phyloP scores from a whole-genome alignment of 768 basidiomycete genomes.

The Mycena albidolilacea region DNA sequence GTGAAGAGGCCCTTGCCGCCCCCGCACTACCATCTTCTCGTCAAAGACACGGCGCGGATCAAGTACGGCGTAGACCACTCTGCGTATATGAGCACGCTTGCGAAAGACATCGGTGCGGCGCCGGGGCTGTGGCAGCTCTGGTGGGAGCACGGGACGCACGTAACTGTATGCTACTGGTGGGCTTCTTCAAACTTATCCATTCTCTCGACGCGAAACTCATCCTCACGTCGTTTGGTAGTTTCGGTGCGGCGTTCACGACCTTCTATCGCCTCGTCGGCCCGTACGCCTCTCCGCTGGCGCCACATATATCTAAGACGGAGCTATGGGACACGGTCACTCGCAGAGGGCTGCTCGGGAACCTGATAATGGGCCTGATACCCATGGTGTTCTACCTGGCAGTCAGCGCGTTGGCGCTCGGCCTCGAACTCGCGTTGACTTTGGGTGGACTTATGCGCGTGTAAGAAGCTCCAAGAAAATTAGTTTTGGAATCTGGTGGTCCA shows the following conservation, averaged over 20 bases:
- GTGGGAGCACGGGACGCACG: constrained; percentile 64
- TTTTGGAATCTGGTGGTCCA: too few species aligned
- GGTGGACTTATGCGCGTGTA: constrained; percentile 5
- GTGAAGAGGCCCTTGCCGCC: constrained; percentile 59
- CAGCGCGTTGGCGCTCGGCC: constrained; percentile 18
- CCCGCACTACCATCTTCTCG: constrained; percentile 69
- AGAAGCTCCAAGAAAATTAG: neutral
- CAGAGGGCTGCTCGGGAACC: constrained; percentile 67
- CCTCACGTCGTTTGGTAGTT: constrained; percentile 49
- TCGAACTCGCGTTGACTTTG: constrained; percentile 25
- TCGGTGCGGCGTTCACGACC: constrained; percentile 71
- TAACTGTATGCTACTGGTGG: constrained; percentile 69
- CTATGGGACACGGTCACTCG: constrained; percentile 73
- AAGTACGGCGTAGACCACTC: constrained; percentile 74
- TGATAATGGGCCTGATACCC: constrained; percentile 71
- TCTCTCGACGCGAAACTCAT: neutral
- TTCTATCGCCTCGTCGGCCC: constrained; percentile 74
- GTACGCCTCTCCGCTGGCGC: constrained; percentile 57
- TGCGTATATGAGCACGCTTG: constrained; percentile 69
- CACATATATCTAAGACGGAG: constrained; percentile 65
- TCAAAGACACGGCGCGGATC: constrained; percentile 65
- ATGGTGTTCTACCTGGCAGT: constrained; percentile 60
- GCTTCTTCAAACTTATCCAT: constrained; percentile 33
- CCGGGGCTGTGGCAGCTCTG: constrained; percentile 65
- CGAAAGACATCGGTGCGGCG: constrained; percentile 69